Evolutionary conservation across 176 grass and related monocot species (phyloP), one percentile per base, ranked within the genome.

Genomic region (Themeda triandra): DNA sequence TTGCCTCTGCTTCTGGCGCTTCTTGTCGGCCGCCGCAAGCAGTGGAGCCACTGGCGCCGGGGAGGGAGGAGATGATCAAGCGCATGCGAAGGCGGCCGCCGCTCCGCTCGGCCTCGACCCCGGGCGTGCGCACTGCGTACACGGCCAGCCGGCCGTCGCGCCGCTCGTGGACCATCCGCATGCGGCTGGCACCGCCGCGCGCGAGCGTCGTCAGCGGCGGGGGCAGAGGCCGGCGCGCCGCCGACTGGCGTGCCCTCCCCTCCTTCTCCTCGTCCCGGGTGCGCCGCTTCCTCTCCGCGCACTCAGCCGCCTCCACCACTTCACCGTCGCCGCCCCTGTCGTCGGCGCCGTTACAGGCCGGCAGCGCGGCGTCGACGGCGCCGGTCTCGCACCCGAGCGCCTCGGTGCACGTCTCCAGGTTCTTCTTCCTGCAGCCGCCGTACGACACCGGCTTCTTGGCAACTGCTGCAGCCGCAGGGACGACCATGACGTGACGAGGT

Each of bases 381-480:
- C 94, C 94, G 42, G 79, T 97, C 82, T 97, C 94, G 66, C 89
- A 97, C 31, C 94, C 94, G 69, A 97, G 84, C 19, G 76, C 87
- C 89, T 97, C 94, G 27, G 94, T 97, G 80, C 87, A 97, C 79
- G 66, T 71, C 36, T 92, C 92, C 19, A 90, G 87, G 89, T 86
- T 94, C 66, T 86, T 81, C 81, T 71, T 87, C 45, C 73, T 85
- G 77, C 51, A 63, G n/a, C 78, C 79, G 79, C 86, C 82, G 40
- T 41, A 44, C 41, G 44, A 3, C 30, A 71, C 51, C 3, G 84
- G 67, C 67, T 83, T 90, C 78, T 29, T 86, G 28, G 24, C 60
- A 10, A n/a, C n/a, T n/a, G 4, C 40, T 4, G 29, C 56, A 8
- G 63, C 29, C 3, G 40, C 21, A 9, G 81, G 25, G 12, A 23